Evolutionary conservation across 2,329 filamentous ascomycete species (phyloP).

Genomic region (Dactylellina parvicollis): DNA sequence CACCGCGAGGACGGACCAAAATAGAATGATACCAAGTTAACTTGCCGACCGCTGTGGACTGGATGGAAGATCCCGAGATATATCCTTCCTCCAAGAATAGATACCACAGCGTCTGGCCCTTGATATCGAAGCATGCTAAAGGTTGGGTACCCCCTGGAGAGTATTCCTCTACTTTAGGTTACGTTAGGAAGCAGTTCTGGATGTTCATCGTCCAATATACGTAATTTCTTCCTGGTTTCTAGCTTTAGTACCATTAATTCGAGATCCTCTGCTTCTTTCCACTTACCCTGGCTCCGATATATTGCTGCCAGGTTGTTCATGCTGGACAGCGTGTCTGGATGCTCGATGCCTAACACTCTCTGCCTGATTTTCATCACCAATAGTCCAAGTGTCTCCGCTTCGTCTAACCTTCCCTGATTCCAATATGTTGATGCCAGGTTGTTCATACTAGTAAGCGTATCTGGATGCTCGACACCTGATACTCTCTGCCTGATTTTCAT

Average conservation of each 20-base stretch:
- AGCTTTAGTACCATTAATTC: not conserved
- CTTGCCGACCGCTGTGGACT: too few relatives aligned
- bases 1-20: too few relatives aligned
- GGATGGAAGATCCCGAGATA: too few relatives aligned
- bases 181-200: too few relatives aligned
- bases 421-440: conserved; percentile 14
- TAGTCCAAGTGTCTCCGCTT: conserved; percentile 28
- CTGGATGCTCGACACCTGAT: conserved; percentile 29
- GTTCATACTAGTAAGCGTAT: conserved; percentile 14
- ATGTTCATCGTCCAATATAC: conserved; percentile 41
- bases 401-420: conserved; percentile 18
- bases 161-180: too few relatives aligned
- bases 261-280: conserved; percentile 30
- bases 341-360: conserved; percentile 28
- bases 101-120: too few relatives aligned
- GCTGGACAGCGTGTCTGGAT: conserved; percentile 43
- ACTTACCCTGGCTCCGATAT: conserved; percentile 12
- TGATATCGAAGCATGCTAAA: too few relatives aligned
- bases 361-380: conserved; percentile 25
- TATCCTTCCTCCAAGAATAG: too few relatives aligned
- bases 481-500: conserved; percentile 19
- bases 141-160: too few relatives aligned
- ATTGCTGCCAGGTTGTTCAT: conserved; percentile 30
- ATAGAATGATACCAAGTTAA: too few relatives aligned
- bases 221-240: conserved; percentile 42